These are phyloP conservation scores for Penicillium vulpinum DNA, from an alignment of 2,329 filamentous ascomycete genomes.

Conservation along the genomic window DNA sequence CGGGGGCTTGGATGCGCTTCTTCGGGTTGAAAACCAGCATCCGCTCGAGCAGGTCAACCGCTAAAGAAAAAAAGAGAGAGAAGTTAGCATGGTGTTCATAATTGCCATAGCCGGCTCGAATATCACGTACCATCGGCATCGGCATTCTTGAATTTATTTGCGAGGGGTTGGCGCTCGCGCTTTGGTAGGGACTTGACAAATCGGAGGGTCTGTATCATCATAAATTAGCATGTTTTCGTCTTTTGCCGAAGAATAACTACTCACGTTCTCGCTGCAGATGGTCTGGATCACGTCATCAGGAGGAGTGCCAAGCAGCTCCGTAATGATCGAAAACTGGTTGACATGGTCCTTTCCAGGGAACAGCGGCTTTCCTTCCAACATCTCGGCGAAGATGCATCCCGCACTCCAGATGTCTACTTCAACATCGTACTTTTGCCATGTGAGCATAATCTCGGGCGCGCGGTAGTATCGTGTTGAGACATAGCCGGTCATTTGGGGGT, in stretches of 20 bases:
- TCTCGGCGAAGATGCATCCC: constrained; percentile 98
- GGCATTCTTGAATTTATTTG: constrained; percentile 91
- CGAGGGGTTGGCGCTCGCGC: constrained; percentile 83
- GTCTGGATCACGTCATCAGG: constrained; percentile 98
- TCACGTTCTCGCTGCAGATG: constrained; percentile 95
- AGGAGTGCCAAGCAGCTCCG: constrained; percentile 90
- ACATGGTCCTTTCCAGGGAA: constrained; percentile 99
- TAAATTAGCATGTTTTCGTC: constrained; percentile 26
- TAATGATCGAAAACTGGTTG: constrained; percentile 99
- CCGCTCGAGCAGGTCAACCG: constrained; percentile 87
- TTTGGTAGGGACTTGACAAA: constrained; percentile 98
- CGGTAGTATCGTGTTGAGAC: constrained; percentile 98
- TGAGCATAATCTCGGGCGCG: constrained; percentile 99
- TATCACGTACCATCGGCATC: constrained; percentile 70
- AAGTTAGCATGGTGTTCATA: constrained; percentile 11
- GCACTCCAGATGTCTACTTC: constrained; percentile 99
- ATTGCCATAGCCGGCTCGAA: neutral
- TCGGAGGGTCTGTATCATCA: constrained; percentile 70
- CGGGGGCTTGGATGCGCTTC: constrained; percentile 83
- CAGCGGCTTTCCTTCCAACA: constrained; percentile 96
- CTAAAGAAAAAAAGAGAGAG: constrained; percentile 45
- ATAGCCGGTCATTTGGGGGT: constrained; percentile 99
- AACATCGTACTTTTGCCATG: constrained; percentile 99
- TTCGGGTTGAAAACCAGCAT: constrained; percentile 99
- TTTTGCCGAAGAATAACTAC: constrained; percentile 31